Evolutionary conservation across 805 yeast genomes (phyloP).

Genomic region (Candida rishiriensis): DNA sequence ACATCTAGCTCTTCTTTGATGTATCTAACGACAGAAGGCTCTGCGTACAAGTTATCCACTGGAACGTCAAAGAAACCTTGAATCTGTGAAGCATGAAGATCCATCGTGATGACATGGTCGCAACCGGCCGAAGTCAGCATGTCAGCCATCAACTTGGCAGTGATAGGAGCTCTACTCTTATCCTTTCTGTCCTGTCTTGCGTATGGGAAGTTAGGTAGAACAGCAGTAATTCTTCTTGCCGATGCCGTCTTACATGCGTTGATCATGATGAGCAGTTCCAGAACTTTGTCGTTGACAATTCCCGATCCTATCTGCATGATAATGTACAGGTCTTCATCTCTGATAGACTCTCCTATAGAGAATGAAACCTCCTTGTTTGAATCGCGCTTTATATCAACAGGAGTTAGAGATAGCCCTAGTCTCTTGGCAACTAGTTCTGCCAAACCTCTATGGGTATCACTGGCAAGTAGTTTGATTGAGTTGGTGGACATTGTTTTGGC

Average conservation of each 20-base stretch:
- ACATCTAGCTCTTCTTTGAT: constrained; percentile 58
- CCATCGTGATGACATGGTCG: constrained; percentile 84
- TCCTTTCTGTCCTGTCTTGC: constrained; percentile 90
- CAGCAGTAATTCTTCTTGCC: constrained; percentile 78
- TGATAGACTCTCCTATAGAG: constrained; percentile 73
- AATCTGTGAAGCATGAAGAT: constrained; percentile 82
- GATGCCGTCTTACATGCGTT: constrained; percentile 81
- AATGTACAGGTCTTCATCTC: constrained; percentile 81
- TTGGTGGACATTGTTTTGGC: constrained; percentile 59
- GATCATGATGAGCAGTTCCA: constrained; percentile 73
- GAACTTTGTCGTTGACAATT: constrained; percentile 66
- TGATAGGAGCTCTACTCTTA: constrained; percentile 79
- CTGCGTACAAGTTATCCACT: constrained; percentile 80
- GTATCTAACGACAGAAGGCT: constrained; percentile 74
- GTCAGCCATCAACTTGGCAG: constrained; percentile 81
- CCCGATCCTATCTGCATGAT: constrained; percentile 79
- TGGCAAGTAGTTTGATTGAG: constrained; percentile 63
- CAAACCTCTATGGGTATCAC: constrained; percentile 62
- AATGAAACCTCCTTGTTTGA: constrained; percentile 72
- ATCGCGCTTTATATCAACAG: constrained; percentile 60
- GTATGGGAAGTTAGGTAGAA: constrained; percentile 78
- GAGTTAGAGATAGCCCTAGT: constrained; percentile 56
- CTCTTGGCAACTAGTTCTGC: constrained; percentile 66
- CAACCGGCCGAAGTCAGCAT: constrained; percentile 81
- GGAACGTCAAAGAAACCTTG: constrained; percentile 84